These are phyloP conservation scores for Fusarium udum DNA, from an alignment of 2,329 filamentous ascomycete genomes.

Conservation along the genomic window DNA sequence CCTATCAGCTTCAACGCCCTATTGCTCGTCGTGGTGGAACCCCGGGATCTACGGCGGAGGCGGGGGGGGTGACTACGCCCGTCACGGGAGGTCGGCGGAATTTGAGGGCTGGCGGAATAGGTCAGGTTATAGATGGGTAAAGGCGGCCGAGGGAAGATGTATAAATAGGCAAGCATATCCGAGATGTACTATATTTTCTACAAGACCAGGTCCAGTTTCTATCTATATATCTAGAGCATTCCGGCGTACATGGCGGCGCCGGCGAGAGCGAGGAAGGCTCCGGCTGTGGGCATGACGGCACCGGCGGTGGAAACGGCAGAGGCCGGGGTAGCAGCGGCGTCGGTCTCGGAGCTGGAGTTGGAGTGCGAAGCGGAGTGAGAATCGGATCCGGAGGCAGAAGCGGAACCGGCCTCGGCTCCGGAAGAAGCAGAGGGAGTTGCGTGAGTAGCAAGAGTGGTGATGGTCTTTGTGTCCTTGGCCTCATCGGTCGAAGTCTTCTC, in stretches of 20 bases:
- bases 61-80: slow-evolving; percentile 22
- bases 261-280: slow-evolving; percentile 42
- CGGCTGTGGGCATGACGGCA: slow-evolving; percentile 40
- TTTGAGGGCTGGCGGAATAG: slow-evolving; percentile 12
- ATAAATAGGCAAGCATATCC: slow-evolving; percentile 4
- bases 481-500: slow-evolving; percentile 1
- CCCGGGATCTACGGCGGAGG: slow-evolving; percentile 31
- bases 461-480: slow-evolving; percentile 20
- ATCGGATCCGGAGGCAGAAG: slow-evolving; percentile 10
- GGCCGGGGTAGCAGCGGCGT: slow-evolving; percentile 27
- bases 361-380: slow-evolving; percentile 12
- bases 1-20: slow-evolving; percentile 38
- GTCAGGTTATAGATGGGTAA: slow-evolving; percentile 22
- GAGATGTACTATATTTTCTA: background rate
- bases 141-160: slow-evolving; percentile 15
- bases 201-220: background rate
- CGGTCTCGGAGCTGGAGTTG: slow-evolving; percentile 26
- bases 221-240: slow-evolving; percentile 34
- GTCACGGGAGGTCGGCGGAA: slow-evolving; percentile 32
- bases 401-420: slow-evolving; percentile 24
- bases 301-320: slow-evolving; percentile 35
- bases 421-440: slow-evolving; percentile 19
- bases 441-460: slow-evolving; percentile 16
- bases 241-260: slow-evolving; percentile 44
- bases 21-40: slow-evolving; percentile 39